Percentiles rank a stretch among this genome's conserved stretches.
Evolutionary conservation across 139 green algal species (phyloP).

Genomic region (Coccomyxa sp.): DNA sequence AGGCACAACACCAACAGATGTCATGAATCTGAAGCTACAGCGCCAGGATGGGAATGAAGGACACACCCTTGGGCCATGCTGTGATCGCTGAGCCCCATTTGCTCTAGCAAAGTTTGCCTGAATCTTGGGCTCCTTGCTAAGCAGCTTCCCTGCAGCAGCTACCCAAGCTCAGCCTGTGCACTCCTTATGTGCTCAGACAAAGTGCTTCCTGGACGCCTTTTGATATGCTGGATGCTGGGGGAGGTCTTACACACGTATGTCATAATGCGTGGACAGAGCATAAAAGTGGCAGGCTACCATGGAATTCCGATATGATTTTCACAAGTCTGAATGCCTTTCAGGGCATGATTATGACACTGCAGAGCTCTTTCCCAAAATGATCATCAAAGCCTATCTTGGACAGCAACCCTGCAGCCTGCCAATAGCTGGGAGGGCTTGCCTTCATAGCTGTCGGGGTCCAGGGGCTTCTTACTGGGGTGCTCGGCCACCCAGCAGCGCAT

Average conservation of each 20-base stretch:
- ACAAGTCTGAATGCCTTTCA: neutral
- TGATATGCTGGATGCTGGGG: too few relatives aligned
- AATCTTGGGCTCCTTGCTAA: too few relatives aligned
- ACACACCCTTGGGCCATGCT: neutral
- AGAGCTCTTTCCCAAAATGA: neutral
- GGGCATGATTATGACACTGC: neutral
- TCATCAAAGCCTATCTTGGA: neutral
- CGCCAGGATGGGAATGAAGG: neutral
- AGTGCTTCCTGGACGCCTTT: too few relatives aligned
- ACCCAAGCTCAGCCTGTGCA: too few relatives aligned
- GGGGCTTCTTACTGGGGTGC: conserved; percentile 54
- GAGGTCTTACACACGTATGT: too few relatives aligned
- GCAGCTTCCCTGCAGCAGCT: too few relatives aligned
- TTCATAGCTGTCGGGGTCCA: neutral
- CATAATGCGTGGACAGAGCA: too few relatives aligned
- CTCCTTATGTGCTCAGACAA: too few relatives aligned
- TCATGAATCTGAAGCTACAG: neutral
- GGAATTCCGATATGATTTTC: too few relatives aligned
- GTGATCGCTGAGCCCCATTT: neutral
- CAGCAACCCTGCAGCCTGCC: neutral
- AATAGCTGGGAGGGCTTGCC: neutral
- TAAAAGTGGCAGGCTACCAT: neutral
- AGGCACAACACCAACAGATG: neutral
- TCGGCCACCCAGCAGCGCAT: conserved; percentile 80
- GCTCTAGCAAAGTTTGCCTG: too few relatives aligned